Evolutionary conservation across 805 yeast species (phyloP), one percentile per base, ranked within the genome.

Genomic region (Jamesozyma spencerorum): DNA sequence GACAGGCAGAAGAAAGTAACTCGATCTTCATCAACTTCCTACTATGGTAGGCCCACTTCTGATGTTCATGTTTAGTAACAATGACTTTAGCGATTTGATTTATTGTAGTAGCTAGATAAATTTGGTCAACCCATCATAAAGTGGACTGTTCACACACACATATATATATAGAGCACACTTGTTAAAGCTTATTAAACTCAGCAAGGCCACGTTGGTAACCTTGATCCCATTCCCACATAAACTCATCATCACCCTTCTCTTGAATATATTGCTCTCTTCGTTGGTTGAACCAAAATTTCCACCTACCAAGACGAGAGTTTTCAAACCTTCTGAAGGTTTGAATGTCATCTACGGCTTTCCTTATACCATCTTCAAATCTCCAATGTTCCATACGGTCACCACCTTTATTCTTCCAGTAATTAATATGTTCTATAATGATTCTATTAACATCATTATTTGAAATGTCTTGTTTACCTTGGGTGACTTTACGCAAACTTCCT

Each of bases 201-300:
- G 46, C 46, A 32, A 49, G 75, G 49, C 86, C 97, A 36, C 72
- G 71, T 37, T 74, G 75, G 53, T 75, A 87, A 0, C 95, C 97
- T 50, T 82, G 94, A 20, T 81, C 86, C 82, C 85, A 90, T 60
- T 84, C 95, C 95, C 96, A 90, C 39, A 77, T 41, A 54, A 69
- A 73, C 12, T 66, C 66, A 50, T 80, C 71, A 5, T 63, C 51
- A 5, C 92, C 92, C 47, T 74, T 71, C 6, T 61, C 55, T 10
- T 60, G 48, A 18, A 75, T 53, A 58, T 88, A 94, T 51, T 85
- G 84, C 2, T 53, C 55, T 26, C 72, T 62, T 46, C 97, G 71
- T 15, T 81, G 72, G 10, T 52, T 47, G 45, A 69, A 76, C 92
- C 90, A 82, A 0, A 87, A 80, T 36, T 70, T 69, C 19, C 70